Evolutionary conservation across 495 filamentous ascomycete species (phyloP).

Genomic region (Annulohypoxylon nitens): DNA sequence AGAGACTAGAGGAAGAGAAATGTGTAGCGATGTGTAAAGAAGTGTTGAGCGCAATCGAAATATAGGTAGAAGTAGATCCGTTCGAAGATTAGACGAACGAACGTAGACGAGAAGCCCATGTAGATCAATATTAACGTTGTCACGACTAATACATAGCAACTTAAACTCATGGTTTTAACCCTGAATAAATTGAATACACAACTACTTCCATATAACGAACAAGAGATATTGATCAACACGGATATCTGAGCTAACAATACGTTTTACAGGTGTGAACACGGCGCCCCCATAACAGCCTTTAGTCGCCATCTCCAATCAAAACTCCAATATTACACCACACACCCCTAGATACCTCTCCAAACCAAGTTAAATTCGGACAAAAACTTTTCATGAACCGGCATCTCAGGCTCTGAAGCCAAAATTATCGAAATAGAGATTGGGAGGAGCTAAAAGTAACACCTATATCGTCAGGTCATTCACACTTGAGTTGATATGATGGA

Average conservation of each 20-base stretch:
- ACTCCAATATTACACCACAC: conserved; percentile 33
- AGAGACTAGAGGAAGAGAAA: conserved; percentile 86
- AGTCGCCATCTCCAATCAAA: conserved; percentile 16
- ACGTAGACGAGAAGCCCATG: conserved; percentile 3
- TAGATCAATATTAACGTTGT: conserved; percentile 3
- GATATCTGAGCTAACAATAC: conserved; percentile 32
- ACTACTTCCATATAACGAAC: not conserved
- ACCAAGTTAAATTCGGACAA: conserved; percentile 6
- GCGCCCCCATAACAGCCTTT: conserved; percentile 17
- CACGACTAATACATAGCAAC: not conserved
- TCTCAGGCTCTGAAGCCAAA: conserved; percentile 12
- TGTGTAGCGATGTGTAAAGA: conserved; percentile 80
- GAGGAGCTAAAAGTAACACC: conserved; percentile 7
- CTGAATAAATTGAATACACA: not conserved
- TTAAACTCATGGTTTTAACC: not conserved
- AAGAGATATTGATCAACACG: conserved; percentile 24
- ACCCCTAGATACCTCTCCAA: conserved; percentile 16
- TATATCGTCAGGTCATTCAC: conserved; percentile 13
- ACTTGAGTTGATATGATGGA: not conserved
- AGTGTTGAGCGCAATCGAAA: conserved; percentile 67
- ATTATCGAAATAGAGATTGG: conserved; percentile 10
- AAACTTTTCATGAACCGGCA: conserved; percentile 29
- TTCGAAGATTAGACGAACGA: not conserved
- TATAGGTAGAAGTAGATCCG: conserved; percentile 14
- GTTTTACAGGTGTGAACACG: conserved; percentile 12